A percentile compares a stretch with the other conserved stretches of the same genome.
phyloP scores from a whole-genome alignment of 179 eudicot genomes.

The Vitellaria paradoxa region DNA sequence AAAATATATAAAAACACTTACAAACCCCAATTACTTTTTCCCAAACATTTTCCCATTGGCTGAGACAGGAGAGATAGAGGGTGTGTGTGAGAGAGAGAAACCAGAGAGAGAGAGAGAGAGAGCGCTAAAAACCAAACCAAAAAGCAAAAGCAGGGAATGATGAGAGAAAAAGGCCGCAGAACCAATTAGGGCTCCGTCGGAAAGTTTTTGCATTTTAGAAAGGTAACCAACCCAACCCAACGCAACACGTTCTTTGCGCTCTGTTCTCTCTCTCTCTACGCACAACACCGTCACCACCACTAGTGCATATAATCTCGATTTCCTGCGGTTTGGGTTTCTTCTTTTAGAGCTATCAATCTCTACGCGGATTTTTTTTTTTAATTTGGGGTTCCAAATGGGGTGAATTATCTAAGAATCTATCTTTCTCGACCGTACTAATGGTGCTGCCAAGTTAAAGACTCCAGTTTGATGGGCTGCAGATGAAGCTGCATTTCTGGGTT shows the following conservation, averaged over 20 bases:
- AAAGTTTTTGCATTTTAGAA: conserved; percentile 29
- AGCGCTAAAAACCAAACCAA: conserved; percentile 12
- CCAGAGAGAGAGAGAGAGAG: conserved; percentile 15
- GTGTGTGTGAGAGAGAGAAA: conserved; percentile 10
- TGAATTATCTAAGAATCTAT: neutral
- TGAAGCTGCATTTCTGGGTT: neutral
- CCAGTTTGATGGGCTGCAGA: neutral
- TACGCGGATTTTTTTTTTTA: neutral
- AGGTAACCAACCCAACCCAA: conserved; percentile 19
- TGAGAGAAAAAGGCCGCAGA: conserved; percentile 19
- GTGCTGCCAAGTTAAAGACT: neutral
- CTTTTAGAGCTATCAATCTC: neutral
- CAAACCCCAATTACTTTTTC: conserved; percentile 15
- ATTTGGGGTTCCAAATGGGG: conserved; percentile 3
- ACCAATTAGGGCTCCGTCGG: conserved; percentile 32
- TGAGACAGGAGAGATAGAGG: neutral
- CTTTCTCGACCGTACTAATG: no score
- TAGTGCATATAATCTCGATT: neutral
- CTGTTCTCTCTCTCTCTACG: conserved; percentile 9
- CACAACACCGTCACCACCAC: neutral
- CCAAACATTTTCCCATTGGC: conserved; percentile 30
- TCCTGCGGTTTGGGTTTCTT: conserved; percentile 4
- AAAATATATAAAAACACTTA: neutral
- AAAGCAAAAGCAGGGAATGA: conserved; percentile 24
- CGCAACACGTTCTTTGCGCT: neutral